These are phyloP conservation scores for Cadophora malorum DNA, from an alignment of 2,329 filamentous ascomycete genomes.

Conservation along the genomic window DNA sequence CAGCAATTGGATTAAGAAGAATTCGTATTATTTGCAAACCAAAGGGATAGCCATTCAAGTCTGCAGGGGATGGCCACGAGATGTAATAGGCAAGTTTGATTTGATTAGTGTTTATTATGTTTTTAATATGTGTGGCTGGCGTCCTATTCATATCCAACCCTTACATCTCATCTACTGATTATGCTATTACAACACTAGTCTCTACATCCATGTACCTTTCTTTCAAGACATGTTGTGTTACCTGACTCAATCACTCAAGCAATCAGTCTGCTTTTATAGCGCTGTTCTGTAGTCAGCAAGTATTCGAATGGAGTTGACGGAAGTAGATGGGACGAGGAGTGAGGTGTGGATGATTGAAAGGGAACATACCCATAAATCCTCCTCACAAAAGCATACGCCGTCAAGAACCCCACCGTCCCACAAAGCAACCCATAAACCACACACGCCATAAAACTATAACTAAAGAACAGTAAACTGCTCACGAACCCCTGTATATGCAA, in stretches of 20 bases:
- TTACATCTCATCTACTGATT: background rate
- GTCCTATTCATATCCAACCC: background rate
- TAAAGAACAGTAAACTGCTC: slow-evolving; percentile 82
- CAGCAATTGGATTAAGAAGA: too few relatives aligned
- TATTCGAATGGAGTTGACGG: background rate
- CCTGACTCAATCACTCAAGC: too few relatives aligned
- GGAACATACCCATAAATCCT: slow-evolving; percentile 76
- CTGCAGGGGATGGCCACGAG: too few relatives aligned
- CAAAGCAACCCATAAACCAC: slow-evolving; percentile 81
- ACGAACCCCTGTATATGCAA: slow-evolving; percentile 83
- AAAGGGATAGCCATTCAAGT: too few relatives aligned
- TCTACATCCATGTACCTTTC: background rate
- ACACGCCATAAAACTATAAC: slow-evolving; percentile 83
- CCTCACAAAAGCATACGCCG: slow-evolving; percentile 82
- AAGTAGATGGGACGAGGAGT: too few relatives aligned
- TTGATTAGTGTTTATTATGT: background rate
- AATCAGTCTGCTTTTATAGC: slow-evolving; percentile 38
- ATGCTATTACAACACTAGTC: background rate
- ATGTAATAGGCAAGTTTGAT: too few relatives aligned
- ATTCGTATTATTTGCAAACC: too few relatives aligned
- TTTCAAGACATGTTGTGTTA: background rate
- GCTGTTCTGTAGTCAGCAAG: slow-evolving; percentile 26
- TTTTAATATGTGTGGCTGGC: background rate
- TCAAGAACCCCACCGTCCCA: slow-evolving; percentile 84
- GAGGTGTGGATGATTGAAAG: too few relatives aligned